A percentile compares a stretch with the other conserved stretches of the same genome.
phyloP scores from a whole-genome alignment of 192 early-diverging fungal genomes.

The Coemansia sp. region DNA sequence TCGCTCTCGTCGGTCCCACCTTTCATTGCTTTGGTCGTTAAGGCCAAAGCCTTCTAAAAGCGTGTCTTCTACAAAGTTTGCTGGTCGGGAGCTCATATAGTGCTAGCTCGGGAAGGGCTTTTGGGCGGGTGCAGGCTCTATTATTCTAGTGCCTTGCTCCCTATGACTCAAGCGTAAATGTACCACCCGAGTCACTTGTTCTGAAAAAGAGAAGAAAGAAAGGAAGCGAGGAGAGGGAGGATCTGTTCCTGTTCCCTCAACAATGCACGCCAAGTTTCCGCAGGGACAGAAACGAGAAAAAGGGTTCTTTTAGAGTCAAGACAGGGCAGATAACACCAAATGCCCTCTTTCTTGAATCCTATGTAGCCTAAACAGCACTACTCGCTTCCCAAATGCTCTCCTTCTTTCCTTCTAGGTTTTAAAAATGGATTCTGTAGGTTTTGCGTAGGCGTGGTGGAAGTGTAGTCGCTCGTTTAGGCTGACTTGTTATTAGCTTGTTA shows the following conservation, averaged over 20 bases:
- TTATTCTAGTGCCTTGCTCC: constrained; percentile 8
- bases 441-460: neutral
- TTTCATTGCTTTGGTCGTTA: neutral
- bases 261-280: neutral
- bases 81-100: constrained; percentile 5
- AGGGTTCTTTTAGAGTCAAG: neutral
- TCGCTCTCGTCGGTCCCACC: neutral
- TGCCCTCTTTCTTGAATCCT: neutral
- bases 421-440: neutral
- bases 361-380: too few relatives aligned
- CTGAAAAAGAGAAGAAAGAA: neutral
- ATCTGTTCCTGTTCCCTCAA: neutral
- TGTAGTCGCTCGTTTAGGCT: neutral
- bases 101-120: neutral
- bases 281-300: neutral
- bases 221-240: too few relatives aligned
- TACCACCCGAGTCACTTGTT: neutral
- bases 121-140: constrained; percentile 6
- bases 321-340: neutral
- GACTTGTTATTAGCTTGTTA: constrained; percentile 14
- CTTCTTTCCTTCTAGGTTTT: neutral
- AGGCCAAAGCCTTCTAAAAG: constrained; percentile 6
- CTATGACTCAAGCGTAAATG: neutral
- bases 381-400: neutral
- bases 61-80: neutral